Base-by-base conservation (phyloP, 768 basidiomycete species). In the Lentinula boryana region DNA sequence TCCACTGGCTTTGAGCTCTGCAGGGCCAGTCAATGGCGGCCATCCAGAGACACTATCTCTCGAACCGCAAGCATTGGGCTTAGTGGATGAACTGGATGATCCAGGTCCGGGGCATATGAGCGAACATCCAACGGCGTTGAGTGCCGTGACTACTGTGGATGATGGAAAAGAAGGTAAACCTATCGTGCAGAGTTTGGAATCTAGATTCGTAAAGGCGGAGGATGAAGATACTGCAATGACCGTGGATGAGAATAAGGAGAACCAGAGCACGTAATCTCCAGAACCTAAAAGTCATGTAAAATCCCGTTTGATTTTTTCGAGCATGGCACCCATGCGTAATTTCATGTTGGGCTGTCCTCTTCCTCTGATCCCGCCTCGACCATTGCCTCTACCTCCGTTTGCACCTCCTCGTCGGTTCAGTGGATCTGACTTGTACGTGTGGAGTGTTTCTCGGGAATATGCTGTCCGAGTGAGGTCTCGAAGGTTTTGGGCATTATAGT, bases 71-170 rank as follows among this genome's bases (percentile, higher is more conserved):
- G 85, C 76, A 4, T 74, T 93, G 5, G 91, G 92, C 0, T 76
- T 93, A 16, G 92, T 94, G 32, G 91, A 94, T 64, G 91, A 93
- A 71, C 74, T 93, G 64, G 92, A 93, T 66, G 89, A 93, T 71
- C 91, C 91, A 3, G 77, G 83, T 56, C 91, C 91, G 13, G 91
- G 90, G 21, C 91, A 93, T 71, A 77, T 93, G 79, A 90, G 91
- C 65, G 87, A 92, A 51, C 85, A 85, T 68, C 91, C 91, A 3
- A 88, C 83, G 3, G 78, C 91, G 1, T 73, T 93, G 52, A 83
- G 82, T 15, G 75, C 86, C 8, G 83, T 85, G n/a, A 90, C 88
- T 9, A 80, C 81, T 5, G 52, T 75, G 36, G 63, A 21, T 66
- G 55, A 52, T 18, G 55, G 57, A n/a, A 58, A 55, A 62, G 68